These are phyloP conservation scores for Sporothrix inflata DNA, from an alignment of 2,329 filamentous ascomycete species.

Conservation along the genomic window DNA sequence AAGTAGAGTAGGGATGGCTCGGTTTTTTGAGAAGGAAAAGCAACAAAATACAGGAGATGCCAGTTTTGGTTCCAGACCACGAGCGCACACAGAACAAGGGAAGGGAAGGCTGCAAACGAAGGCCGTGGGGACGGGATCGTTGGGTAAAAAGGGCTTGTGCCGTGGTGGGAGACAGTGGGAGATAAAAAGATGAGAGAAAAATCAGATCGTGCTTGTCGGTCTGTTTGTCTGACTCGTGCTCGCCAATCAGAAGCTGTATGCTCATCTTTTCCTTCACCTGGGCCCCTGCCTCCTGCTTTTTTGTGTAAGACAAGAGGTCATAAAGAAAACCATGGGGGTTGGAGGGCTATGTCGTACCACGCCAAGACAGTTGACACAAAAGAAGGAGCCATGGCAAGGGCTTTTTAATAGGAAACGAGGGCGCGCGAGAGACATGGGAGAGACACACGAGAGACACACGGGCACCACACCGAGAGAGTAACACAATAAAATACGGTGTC, in stretches of 20 bases:
- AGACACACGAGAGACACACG: slow-evolving; percentile 8
- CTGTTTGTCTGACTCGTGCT: neutral
- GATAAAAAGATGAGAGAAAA: neutral
- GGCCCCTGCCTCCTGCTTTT: slow-evolving; percentile 13
- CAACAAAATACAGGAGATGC: neutral
- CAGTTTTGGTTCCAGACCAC: neutral
- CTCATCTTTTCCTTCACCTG: neutral
- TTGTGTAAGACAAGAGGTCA: neutral
- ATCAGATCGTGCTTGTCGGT: neutral
- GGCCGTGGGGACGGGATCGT: neutral
- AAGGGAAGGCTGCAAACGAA: neutral
- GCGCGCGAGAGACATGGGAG: neutral
- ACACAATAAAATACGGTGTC: neutral
- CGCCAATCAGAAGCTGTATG: neutral
- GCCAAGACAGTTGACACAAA: neutral
- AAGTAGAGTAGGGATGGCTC: neutral
- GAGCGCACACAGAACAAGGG: neutral
- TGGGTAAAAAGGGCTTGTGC: neutral
- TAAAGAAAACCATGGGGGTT: neutral
- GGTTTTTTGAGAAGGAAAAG: neutral
- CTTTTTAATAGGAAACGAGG: neutral
- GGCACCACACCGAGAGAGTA: neutral
- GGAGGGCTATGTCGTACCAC: neutral
- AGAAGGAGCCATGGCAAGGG: neutral
- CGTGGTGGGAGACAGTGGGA: neutral